These are phyloP conservation scores for Rhizoctonia solani DNA, from an alignment of 1,284 basidiomycete species.

Conservation along the genomic window DNA sequence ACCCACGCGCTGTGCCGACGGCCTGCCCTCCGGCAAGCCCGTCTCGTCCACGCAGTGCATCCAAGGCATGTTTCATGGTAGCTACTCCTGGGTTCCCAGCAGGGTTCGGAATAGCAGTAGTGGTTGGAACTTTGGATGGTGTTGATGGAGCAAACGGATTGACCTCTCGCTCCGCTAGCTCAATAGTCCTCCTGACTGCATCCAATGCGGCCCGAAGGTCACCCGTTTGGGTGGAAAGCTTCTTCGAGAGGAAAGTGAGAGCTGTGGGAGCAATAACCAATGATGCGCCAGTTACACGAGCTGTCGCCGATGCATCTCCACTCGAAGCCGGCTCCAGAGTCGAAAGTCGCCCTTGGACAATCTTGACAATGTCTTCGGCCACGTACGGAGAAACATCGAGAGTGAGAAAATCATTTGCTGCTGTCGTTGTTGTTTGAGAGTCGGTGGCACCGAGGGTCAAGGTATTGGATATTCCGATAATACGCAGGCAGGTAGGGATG, in stretches of 20 bases:
- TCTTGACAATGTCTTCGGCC: conserved; percentile 63
- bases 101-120: conserved; percentile 39
- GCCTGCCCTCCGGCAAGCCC: conserved; percentile 38
- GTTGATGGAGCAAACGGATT: conserved; percentile 27
- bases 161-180: conserved; percentile 53
- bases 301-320: neutral
- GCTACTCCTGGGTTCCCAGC: conserved; percentile 45
- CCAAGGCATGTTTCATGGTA: conserved; percentile 49
- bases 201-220: conserved; percentile 77
- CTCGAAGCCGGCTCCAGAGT: conserved; percentile 46
- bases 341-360: conserved; percentile 64
- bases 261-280: conserved; percentile 65
- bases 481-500: conserved; percentile 55
- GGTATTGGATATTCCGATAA: conserved; percentile 81
- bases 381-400: conserved; percentile 78
- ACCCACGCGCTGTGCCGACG: conserved; percentile 54
- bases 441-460: conserved; percentile 69
- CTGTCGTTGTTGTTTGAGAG: conserved; percentile 34
- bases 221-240: conserved; percentile 74
- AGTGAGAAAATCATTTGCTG: conserved; percentile 49
- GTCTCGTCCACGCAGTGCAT: conserved; percentile 41
- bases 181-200: conserved; percentile 75
- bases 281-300: conserved; percentile 43
- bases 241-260: conserved; percentile 70
- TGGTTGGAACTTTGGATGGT: conserved; percentile 22